Percentiles rank a stretch among this genome's conserved stretches.
Evolutionary conservation across 169 alveolate species (phyloP).

Genomic region (Sarcocystis neurona): DNA sequence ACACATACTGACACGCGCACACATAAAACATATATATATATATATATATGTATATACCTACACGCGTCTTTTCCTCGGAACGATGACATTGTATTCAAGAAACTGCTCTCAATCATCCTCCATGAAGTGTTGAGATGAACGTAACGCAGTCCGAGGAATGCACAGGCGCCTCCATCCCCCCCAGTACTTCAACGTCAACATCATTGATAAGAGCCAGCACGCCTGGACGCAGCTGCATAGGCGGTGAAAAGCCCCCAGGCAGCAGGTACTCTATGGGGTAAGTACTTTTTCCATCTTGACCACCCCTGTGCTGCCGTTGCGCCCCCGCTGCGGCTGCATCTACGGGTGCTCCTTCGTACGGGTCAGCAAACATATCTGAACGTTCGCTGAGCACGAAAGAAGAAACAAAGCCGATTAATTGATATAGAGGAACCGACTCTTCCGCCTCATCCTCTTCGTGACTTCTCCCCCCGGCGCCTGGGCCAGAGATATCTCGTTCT

Average conservation of each 20-base stretch:
- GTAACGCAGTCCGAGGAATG: not conserved
- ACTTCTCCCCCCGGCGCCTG: no score
- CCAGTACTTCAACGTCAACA: constrained; percentile 20
- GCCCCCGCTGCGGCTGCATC: not conserved
- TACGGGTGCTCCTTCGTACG: constrained; percentile 12
- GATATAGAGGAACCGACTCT: not conserved
- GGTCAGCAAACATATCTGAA: constrained; percentile 18
- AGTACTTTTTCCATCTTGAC: no score
- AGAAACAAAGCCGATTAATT: not conserved
- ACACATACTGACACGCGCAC: no score
- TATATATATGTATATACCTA: no score
- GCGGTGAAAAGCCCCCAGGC: not conserved
- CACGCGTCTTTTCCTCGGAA: no score
- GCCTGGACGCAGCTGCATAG: constrained; percentile 6
- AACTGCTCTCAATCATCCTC: no score
- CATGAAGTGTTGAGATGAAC: constrained; percentile 31
- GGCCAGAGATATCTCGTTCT: no score
- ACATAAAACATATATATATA: no score
- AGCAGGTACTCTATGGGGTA: not conserved
- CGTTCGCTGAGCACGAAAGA: not conserved
- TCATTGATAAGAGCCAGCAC: not conserved
- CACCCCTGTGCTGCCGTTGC: not conserved
- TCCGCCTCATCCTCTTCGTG: no score
- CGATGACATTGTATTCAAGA: no score
- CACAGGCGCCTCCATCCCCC: constrained; percentile 33